Conservation (phyloP, 352 stramenopile species). For the Phytopythium kandeliae region DNA sequence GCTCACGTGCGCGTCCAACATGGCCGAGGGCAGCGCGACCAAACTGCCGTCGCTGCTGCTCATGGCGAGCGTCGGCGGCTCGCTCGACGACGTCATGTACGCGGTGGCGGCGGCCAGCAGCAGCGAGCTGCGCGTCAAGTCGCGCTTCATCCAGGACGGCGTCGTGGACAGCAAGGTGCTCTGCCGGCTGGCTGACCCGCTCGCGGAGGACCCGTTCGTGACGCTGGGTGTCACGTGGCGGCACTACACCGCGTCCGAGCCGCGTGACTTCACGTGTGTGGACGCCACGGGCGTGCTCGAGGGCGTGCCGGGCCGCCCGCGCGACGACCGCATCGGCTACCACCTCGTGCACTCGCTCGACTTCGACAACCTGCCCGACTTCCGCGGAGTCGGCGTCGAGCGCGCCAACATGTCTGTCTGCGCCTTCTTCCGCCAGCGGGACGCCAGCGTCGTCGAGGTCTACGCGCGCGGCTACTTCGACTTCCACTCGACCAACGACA, state of each 20-base stretch:
- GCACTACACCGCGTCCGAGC: conserved; percentile 28
- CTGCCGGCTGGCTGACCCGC: conserved; percentile 21
- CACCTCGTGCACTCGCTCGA: conserved; percentile 54
- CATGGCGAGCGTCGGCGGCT: conserved; percentile 26
- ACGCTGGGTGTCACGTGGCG: conserved; percentile 47
- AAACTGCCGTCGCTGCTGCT: conserved; percentile 25
- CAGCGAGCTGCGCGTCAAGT: conserved; percentile 31
- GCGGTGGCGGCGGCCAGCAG: conserved; percentile 26
- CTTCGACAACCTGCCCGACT: conserved; percentile 33
- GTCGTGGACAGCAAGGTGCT: conserved; percentile 30
- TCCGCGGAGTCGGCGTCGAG: conserved; percentile 25
- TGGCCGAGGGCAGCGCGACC: conserved; percentile 9
- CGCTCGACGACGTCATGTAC: conserved; percentile 54
- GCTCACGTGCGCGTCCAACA: conserved; percentile 15
- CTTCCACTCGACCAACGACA: conserved; percentile 30
- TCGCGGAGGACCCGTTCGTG: conserved; percentile 36
- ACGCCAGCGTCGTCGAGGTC: conserved; percentile 26
- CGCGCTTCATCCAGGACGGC: conserved; percentile 42
- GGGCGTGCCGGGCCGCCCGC: conserved; percentile 15
- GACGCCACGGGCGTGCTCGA: conserved; percentile 38
- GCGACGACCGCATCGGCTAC: conserved; percentile 46
- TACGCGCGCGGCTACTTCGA: conserved; percentile 43
- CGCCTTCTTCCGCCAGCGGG: conserved; percentile 32
- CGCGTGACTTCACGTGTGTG: conserved; percentile 53
- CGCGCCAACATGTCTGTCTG: conserved; percentile 47